Conservation (phyloP, 2,329 filamentous ascomycete species). For the Fusarium annulatum region DNA sequence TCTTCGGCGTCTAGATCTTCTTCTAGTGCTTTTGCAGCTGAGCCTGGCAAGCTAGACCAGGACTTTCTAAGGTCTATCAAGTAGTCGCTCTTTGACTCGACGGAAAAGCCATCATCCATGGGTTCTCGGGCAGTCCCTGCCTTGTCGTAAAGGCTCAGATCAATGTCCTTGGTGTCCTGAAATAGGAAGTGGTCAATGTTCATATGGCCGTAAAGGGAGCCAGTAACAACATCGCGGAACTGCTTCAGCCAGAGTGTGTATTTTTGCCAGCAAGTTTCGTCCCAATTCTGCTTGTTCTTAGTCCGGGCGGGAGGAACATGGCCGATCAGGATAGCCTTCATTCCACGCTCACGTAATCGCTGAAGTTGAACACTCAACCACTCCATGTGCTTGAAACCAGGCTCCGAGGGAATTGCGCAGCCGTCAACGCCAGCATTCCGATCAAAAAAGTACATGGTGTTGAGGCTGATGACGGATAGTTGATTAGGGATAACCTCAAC, state of each 20-base stretch:
- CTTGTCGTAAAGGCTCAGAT: constrained; percentile 60
- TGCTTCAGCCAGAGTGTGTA: constrained; percentile 91
- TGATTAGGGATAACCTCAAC: constrained; percentile 89
- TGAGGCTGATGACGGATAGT: constrained; percentile 91
- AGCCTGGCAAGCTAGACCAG: constrained; percentile 81
- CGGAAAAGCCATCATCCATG: constrained; percentile 66
- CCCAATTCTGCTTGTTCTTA: constrained; percentile 87
- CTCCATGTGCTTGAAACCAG: constrained; percentile 94
- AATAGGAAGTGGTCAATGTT: constrained; percentile 98
- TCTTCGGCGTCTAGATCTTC: constrained; percentile 35
- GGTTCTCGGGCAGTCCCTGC: constrained; percentile 29
- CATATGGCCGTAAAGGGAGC: constrained; percentile 91
- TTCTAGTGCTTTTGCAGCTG: constrained; percentile 45
- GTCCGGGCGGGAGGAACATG: constrained; percentile 94
- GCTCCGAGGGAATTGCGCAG: constrained; percentile 80
- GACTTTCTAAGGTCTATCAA: constrained; percentile 78
- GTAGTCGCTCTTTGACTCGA: constrained; percentile 75
- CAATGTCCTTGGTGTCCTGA: constrained; percentile 83
- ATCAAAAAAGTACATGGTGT: constrained; percentile 96
- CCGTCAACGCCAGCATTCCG: constrained; percentile 95
- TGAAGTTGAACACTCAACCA: constrained; percentile 93
- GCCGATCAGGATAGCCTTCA: constrained; percentile 95
- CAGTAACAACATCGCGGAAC: constrained; percentile 89
- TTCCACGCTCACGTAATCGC: constrained; percentile 80
- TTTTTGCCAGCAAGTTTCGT: constrained; percentile 98